These are phyloP conservation scores for Fusarium transvaalense DNA, from an alignment of 2,329 filamentous ascomycete species.

Conservation along the genomic window DNA sequence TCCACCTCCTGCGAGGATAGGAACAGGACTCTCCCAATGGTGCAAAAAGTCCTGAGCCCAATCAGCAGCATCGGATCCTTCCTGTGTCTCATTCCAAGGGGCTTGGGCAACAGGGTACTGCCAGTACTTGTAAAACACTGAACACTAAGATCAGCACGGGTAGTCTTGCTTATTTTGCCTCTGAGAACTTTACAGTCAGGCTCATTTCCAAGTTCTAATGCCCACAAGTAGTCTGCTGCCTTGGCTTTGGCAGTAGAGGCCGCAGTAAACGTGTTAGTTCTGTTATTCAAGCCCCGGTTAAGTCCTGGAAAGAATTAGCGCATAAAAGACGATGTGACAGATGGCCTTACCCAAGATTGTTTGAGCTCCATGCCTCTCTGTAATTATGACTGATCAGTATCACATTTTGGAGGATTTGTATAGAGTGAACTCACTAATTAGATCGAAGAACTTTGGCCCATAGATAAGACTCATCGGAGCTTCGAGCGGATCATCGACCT, in stretches of 20 bases:
- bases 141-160: background rate
- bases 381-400: background rate
- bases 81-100: background rate
- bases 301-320: background rate
- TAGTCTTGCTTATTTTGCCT: fast-evolving
- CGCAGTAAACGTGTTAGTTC: background rate
- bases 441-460: background rate
- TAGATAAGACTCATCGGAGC: background rate
- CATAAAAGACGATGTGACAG: fast-evolving
- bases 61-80: background rate
- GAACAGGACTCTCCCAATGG: background rate
- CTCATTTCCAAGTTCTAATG: background rate
- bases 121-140: conserved; percentile 7
- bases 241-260: background rate
- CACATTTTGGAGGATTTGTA: fast-evolving
- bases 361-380: background rate
- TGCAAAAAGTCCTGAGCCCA: background rate
- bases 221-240: background rate
- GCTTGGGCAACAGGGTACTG: background rate
- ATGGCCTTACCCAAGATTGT: background rate
- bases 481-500: background rate
- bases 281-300: background rate
- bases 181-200: background rate
- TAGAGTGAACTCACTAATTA: background rate
- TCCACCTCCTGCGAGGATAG: background rate